Evolutionary conservation across 1,139 yeast genomes (phyloP).

Genomic region (Saccharomyces hybrid): DNA sequence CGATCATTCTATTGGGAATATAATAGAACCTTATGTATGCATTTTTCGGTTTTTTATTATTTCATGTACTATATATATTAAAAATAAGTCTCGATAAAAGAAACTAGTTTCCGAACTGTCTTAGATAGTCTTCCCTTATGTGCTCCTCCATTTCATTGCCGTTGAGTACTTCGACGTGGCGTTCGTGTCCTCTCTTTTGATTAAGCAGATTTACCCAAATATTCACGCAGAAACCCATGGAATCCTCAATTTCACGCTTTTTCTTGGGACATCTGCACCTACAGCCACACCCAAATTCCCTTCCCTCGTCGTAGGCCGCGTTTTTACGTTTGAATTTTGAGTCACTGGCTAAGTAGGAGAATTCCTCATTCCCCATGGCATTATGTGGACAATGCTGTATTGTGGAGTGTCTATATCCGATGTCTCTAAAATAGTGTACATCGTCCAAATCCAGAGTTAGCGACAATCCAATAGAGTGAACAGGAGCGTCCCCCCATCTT

Average conservation of each 20-base stretch:
- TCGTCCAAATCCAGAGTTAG: conserved; percentile 59
- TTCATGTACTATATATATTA: neutral
- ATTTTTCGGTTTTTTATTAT: conserved; percentile 18
- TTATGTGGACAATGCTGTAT: conserved; percentile 81
- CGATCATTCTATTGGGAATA: neutral
- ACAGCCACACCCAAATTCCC: conserved; percentile 3
- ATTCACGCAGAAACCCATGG: conserved; percentile 33
- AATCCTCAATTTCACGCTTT: conserved; percentile 38
- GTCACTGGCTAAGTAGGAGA: conserved; percentile 37
- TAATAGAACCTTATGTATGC: conserved; percentile 4
- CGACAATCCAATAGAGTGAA: conserved; percentile 78
- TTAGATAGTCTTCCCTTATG: conserved; percentile 1
- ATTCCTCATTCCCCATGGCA: conserved; percentile 32
- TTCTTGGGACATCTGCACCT: conserved; percentile 5
- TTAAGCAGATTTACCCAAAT: conserved; percentile 33
- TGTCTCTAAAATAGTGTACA: conserved; percentile 82
- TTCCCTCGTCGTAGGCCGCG: conserved; percentile 1
- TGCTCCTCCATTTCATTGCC: neutral
- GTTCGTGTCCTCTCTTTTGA: conserved; percentile 14
- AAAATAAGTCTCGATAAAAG: neutral
- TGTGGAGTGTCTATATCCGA: conserved; percentile 76
- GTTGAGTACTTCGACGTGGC: neutral
- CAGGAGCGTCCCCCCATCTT: conserved; percentile 95
- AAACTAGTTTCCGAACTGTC: neutral
- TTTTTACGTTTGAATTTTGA: conserved; percentile 8